Percentiles rank a stretch among this genome's conserved stretches.
Evolutionary conservation across 306 rosid species (phyloP).

Genomic region (Cucumis sativus): DNA sequence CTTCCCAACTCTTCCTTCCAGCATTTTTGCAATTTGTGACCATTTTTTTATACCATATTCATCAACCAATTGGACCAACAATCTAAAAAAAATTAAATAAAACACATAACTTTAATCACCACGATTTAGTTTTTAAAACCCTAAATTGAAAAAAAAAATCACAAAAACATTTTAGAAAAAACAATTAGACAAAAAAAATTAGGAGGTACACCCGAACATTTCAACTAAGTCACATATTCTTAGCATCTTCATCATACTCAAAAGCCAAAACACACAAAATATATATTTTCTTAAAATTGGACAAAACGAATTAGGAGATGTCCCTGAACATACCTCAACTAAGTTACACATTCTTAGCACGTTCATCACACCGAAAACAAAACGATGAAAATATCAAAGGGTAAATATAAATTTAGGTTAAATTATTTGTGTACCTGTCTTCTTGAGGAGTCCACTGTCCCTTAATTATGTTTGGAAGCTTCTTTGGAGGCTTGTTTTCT

Average conservation of each 20-base stretch:
- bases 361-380: too few relatives aligned
- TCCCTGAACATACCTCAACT: too few relatives aligned
- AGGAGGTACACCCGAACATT: too few relatives aligned
- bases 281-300: too few relatives aligned
- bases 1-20: slow-evolving; percentile 48
- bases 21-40: slow-evolving; percentile 37
- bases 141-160: not conserved
- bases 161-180: not conserved
- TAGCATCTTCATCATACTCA: too few relatives aligned
- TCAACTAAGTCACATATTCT: too few relatives aligned
- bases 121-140: not conserved
- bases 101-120: not conserved
- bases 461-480: slow-evolving; percentile 20
- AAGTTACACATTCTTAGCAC: too few relatives aligned
- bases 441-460: slow-evolving; percentile 62
- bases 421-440: slow-evolving; percentile 30
- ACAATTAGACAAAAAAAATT: not conserved
- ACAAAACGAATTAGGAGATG: too few relatives aligned
- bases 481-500: slow-evolving; percentile 5
- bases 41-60: slow-evolving; percentile 45
- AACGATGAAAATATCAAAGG: too few relatives aligned
- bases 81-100: slow-evolving; percentile 26
- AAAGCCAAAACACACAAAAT: too few relatives aligned
- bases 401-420: not conserved
- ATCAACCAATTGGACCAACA: slow-evolving; percentile 28